Evolutionary conservation across 2,329 filamentous ascomycete species (phyloP), one percentile per base, ranked within the genome.

Genomic region (Xylariaceae sp.): DNA sequence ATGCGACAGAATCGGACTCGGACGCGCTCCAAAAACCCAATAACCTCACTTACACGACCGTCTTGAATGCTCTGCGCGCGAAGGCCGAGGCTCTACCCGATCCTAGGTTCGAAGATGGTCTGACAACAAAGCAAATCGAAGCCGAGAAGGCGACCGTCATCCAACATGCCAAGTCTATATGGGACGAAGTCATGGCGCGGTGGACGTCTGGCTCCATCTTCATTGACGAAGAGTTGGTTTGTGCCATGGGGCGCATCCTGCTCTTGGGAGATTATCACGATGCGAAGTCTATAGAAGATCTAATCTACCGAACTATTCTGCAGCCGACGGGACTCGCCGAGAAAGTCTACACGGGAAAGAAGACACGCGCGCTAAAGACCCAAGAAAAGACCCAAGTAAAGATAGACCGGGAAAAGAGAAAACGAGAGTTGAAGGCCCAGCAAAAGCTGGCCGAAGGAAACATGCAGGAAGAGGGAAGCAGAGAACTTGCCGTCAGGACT

Each of bases 261-360:
- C 75, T 92, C 18, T 76, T 87, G 53, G 85, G 88, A 13, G 76
- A 80, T 9, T 77, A 82, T 15, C 74, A 78, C 53, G 87, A 94
- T 66, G 86, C 82, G 73, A 84, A 88, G 62, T 84, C 90, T 66
- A 78, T 96, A 1, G 80, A 96, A 18, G 83, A 83, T 45, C 77
- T 97, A 17, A 74, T 95, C n/a, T 82, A 91, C 65, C 87, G 96
- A 73, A 89, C 91, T 0, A 92, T 93, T 85, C 82, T 84, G 11
- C 9, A 9, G 11, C 4, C 37, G 51, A 82, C 23, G 23, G 23
- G 23, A 30, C 23, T 30, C 23, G 23, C 23, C 23, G 4, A 30
- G 4, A 30, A 30, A 30, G 23, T 30, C 23, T 30, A 30, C 23
- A 30, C 23, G 23, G 23, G 5, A 30, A 30, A 30, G 4, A 30